These are phyloP conservation scores for Puccinia sorghi DNA, from an alignment of 1,284 basidiomycete genomes.

Conservation along the genomic window DNA sequence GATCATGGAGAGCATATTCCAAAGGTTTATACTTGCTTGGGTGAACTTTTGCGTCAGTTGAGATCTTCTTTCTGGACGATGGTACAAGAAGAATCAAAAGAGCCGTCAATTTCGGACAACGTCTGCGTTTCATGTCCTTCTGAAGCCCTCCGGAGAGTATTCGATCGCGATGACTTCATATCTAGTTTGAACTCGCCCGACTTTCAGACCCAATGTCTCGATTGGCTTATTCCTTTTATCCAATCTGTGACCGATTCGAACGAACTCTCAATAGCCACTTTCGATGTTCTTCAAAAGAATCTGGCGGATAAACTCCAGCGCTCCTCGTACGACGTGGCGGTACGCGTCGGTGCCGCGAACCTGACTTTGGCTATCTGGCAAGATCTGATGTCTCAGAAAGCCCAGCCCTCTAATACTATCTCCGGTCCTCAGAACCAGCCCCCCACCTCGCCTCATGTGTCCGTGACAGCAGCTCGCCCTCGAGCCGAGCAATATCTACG, in stretches of 20 bases:
- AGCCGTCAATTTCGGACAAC: background rate
- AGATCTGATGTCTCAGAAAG: background rate
- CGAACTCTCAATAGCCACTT: conserved; percentile 18
- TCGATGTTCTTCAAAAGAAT: conserved; percentile 25
- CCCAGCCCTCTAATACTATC: background rate
- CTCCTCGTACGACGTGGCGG: background rate
- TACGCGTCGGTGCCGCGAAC: conserved; percentile 23
- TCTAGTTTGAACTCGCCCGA: conserved; percentile 3
- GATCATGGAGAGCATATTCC: conserved; percentile 36
- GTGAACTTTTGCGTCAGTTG: conserved; percentile 21
- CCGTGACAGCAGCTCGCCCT: conserved; percentile 10
- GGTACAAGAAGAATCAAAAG: background rate
- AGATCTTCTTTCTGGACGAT: conserved; percentile 38
- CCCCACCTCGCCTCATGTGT: background rate
- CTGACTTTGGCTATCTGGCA: conserved; percentile 16
- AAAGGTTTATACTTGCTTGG: conserved; percentile 31
- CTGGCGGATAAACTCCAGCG: conserved; percentile 32
- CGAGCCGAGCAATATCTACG: conserved; percentile 18
- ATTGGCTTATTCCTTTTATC: conserved; percentile 44
- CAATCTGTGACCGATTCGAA: conserved; percentile 23
- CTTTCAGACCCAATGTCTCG: conserved; percentile 13
- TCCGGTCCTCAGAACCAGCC: background rate
- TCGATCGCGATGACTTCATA: conserved; percentile 23
- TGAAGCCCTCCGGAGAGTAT: conserved; percentile 15
- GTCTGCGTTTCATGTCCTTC: background rate